phyloP scores from a whole-genome alignment of 1,284 basidiomycete genomes.

The Ganoderma sp. region DNA sequence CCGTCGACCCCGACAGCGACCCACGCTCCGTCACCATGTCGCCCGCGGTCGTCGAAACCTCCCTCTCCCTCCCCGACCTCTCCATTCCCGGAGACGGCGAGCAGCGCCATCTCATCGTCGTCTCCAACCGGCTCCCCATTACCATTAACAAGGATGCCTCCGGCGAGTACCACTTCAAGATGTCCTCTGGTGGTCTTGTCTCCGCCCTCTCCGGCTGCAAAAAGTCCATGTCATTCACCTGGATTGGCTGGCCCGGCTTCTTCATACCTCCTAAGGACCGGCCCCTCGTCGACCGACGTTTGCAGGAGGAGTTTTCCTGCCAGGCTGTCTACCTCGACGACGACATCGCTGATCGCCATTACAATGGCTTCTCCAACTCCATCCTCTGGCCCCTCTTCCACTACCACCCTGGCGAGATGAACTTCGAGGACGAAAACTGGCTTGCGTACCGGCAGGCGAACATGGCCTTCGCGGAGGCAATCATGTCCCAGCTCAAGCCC shows the following conservation, averaged over 20 bases:
- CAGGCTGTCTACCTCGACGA: conserved; percentile 98
- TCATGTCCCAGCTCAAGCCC: conserved; percentile 77
- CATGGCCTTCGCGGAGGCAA: conserved; percentile 90
- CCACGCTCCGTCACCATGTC: conserved; percentile 38
- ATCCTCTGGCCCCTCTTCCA: conserved; percentile 99
- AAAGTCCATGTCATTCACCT: conserved; percentile 94
- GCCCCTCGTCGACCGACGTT: conserved; percentile 82
- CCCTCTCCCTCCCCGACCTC: conserved; percentile 41
- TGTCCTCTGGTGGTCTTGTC: conserved; percentile 95
- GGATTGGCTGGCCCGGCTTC: conserved; percentile 94
- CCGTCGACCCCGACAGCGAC: conserved; percentile 38
- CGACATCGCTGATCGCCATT: conserved; percentile 96
- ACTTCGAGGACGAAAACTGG: conserved; percentile 99
- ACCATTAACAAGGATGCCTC: conserved; percentile 88
- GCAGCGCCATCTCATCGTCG: conserved; percentile 86
- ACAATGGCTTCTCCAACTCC: conserved; percentile 99
- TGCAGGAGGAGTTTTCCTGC: conserved; percentile 95
- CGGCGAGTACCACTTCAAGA: conserved; percentile 95
- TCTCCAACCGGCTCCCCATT: conserved; percentile 93
- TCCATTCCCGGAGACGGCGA: conserved; percentile 40
- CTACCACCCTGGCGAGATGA: conserved; percentile 99
- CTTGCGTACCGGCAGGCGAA: conserved; percentile 97
- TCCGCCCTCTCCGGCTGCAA: conserved; percentile 95
- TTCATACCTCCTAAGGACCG: conserved; percentile 91
- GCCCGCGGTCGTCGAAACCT: conserved; percentile 28